Conservation (phyloP, 805 yeast species). For the Debaryomyces maramus region DNA sequence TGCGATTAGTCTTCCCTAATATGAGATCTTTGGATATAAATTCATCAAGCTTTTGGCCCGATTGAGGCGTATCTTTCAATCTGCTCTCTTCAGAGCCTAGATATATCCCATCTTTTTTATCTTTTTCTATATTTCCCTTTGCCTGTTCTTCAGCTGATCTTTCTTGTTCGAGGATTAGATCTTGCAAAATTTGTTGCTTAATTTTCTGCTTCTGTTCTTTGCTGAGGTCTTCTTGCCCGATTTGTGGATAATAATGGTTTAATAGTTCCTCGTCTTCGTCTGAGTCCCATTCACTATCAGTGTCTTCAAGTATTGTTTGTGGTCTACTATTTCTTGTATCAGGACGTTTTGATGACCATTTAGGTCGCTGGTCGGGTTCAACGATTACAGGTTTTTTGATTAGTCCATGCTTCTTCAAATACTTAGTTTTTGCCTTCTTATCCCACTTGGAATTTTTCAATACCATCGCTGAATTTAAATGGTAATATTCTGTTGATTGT, state of each 20-base stretch:
- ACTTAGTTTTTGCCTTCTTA: conserved; percentile 39
- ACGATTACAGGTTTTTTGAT: conserved; percentile 11
- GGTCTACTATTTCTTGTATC: conserved; percentile 8
- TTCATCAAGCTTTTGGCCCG: conserved; percentile 14
- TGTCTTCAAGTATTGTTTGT: conserved; percentile 24
- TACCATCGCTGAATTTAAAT: no score
- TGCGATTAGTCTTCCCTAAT: conserved; percentile 15
- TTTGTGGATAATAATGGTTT: conserved; percentile 40
- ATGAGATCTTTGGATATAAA: conserved; percentile 18
- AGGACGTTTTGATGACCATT: conserved; percentile 36
- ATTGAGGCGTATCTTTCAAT: conserved; percentile 3
- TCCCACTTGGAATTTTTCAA: conserved; percentile 46
- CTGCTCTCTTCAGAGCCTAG: conserved; percentile 27
- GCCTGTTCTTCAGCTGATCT: conserved; percentile 9
- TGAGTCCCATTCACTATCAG: conserved; percentile 40
- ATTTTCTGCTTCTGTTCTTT: conserved; percentile 36
- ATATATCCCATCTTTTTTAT: conserved; percentile 35
- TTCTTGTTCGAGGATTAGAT: conserved; percentile 18
- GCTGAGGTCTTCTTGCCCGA: conserved; percentile 33
- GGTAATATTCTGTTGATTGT: no score
- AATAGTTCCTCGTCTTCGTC: conserved; percentile 41
- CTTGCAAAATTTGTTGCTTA: conserved; percentile 34
- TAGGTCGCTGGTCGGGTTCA: conserved; percentile 17
- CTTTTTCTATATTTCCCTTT: conserved; percentile 11
- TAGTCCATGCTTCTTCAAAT: conserved; percentile 43